Evolutionary conservation across 2,329 filamentous ascomycete genomes (phyloP).

Genomic region (Venturiaceae sp.): DNA sequence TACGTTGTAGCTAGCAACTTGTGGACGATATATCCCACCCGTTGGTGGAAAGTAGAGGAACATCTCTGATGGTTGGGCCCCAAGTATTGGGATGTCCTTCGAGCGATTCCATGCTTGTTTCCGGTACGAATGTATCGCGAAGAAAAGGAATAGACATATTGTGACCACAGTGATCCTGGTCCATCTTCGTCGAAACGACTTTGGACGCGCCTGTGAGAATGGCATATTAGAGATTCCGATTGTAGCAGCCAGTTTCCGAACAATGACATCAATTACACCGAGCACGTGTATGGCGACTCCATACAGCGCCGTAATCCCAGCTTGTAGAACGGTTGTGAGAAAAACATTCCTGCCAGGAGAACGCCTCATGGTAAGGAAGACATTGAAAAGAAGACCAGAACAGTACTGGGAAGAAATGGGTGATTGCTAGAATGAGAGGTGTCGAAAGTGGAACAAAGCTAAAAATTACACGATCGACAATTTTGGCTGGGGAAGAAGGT

Average conservation of each 20-base stretch:
- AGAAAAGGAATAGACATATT: background rate
- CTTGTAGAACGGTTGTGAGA: background rate
- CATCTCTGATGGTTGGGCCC: background rate
- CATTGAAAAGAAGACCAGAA: background rate
- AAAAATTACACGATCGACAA: background rate
- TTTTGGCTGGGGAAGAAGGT: background rate
- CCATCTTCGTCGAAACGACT: background rate
- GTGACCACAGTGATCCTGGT: background rate
- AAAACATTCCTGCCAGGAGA: background rate
- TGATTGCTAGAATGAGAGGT: background rate
- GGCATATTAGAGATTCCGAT: background rate
- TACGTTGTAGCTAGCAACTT: conserved; percentile 10
- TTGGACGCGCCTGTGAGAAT: background rate
- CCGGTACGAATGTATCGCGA: background rate
- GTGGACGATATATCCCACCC: conserved; percentile 6
- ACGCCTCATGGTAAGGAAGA: background rate
- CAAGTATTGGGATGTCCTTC: conserved; percentile 8
- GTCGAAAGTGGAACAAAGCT: background rate
- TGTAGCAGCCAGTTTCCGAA: background rate
- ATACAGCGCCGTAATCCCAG: background rate
- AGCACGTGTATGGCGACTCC: background rate
- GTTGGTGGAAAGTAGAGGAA: conserved; percentile 11
- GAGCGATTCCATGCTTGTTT: background rate
- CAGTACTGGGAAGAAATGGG: background rate
- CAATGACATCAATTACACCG: background rate